A percentile compares a stretch with the other conserved stretches of the same genome.
Evolutionary conservation across 2,329 filamentous ascomycete genomes (phyloP).

Genomic region (Diatrype stigma): DNA sequence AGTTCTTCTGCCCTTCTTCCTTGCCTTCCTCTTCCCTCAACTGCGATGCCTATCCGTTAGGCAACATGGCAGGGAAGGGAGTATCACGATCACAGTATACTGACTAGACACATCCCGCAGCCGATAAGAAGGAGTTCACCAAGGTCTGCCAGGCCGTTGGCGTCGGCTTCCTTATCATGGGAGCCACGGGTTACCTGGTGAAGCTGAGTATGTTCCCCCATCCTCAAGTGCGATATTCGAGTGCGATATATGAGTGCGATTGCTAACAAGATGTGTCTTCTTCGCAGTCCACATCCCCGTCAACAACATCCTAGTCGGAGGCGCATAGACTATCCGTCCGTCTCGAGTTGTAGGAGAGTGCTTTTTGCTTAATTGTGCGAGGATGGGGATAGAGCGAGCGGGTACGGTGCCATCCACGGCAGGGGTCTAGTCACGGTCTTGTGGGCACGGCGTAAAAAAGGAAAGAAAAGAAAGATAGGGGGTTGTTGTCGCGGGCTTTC

Average conservation of each 20-base stretch:
- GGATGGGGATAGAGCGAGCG: not conserved
- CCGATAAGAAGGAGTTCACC: slow-evolving; percentile 50
- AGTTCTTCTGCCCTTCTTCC: slow-evolving; percentile 20
- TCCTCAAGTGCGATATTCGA: too few species aligned
- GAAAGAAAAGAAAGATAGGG: not conserved
- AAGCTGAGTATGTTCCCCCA: slow-evolving; percentile 55
- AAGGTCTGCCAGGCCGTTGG: slow-evolving; percentile 57
- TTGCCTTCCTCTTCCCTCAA: not conserved
- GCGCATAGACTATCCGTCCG: slow-evolving; percentile 42
- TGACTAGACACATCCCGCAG: slow-evolving; percentile 23
- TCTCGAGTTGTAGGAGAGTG: not conserved
- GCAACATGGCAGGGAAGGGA: too few species aligned
- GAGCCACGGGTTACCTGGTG: slow-evolving; percentile 65
- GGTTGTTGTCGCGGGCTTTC: too few species aligned
- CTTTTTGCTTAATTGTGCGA: not conserved
- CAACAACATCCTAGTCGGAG: slow-evolving; percentile 66
- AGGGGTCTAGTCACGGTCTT: too few species aligned
- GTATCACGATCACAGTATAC: too few species aligned
- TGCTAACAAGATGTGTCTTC: slow-evolving; percentile 1
- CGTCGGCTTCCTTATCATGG: slow-evolving; percentile 67
- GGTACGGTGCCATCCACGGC: too few species aligned
- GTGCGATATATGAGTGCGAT: too few species aligned
- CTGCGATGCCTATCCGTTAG: too few species aligned
- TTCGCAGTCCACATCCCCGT: slow-evolving; percentile 61
- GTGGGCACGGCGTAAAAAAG: not conserved